Percentiles rank a stretch among this genome's conserved stretches.
These are phyloP conservation scores for Mytilinidion resinicola DNA, from an alignment of 495 filamentous ascomycete species.

Conservation along the genomic window DNA sequence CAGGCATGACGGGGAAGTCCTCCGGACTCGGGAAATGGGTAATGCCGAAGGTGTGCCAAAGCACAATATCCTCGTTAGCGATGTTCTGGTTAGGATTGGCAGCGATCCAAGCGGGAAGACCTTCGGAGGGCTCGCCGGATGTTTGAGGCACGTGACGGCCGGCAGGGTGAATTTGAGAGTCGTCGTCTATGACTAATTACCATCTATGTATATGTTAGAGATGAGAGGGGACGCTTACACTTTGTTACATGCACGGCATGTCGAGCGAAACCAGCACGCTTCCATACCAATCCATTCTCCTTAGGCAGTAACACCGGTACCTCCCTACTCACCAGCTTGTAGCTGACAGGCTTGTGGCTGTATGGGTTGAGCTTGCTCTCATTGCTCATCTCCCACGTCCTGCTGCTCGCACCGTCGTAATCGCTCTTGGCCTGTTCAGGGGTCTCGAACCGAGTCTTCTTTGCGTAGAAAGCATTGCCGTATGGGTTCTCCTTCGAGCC, in stretches of 20 bases:
- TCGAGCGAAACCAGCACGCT: constrained; percentile 83
- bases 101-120: constrained; percentile 78
- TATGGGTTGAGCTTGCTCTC: constrained; percentile 76
- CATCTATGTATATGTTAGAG: not conserved
- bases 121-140: constrained; percentile 71
- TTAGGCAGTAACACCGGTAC: constrained; percentile 76
- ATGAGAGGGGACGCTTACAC: constrained; percentile 51
- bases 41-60: constrained; percentile 95
- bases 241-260: constrained; percentile 90
- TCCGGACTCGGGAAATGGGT: constrained; percentile 90
- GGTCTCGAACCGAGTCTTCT: constrained; percentile 74
- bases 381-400: constrained; percentile 91
- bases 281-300: constrained; percentile 82
- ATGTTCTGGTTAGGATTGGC: constrained; percentile 63
- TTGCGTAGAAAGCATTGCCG: constrained; percentile 92
- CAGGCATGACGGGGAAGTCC: constrained; percentile 94
- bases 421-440: constrained; percentile 67
- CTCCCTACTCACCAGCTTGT: constrained; percentile 87
- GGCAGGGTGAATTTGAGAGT: constrained; percentile 85
- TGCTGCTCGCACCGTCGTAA: constrained; percentile 70
- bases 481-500: constrained; percentile 80
- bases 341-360: constrained; percentile 79
- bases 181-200: constrained; percentile 51
- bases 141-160: constrained; percentile 93
- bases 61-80: constrained; percentile 79